Percentiles rank a stretch among this genome's conserved stretches.
Evolutionary conservation across 169 alveolate genomes (phyloP).

Genomic region (Cryptosporidium ryanae): DNA sequence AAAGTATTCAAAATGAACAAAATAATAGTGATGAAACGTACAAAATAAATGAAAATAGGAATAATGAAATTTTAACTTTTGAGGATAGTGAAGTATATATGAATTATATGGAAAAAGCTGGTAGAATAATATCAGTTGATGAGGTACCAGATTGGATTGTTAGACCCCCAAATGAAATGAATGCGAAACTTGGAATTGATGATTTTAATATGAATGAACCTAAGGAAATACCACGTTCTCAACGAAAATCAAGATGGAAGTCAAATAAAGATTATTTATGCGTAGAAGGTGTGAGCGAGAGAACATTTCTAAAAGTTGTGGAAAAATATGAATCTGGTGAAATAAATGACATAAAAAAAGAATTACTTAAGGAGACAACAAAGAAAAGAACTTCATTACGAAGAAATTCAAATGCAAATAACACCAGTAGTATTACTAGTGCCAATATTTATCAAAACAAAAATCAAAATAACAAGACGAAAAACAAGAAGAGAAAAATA

Average conservation of each 20-base stretch:
- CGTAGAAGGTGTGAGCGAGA: slow-evolving; percentile 66
- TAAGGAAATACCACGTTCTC: slow-evolving; percentile 24
- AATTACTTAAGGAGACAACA: slow-evolving; percentile 25
- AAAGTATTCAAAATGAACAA: not conserved
- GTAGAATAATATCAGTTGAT: slow-evolving; percentile 41
- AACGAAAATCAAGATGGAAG: slow-evolving; percentile 62
- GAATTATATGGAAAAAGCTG: slow-evolving; percentile 38
- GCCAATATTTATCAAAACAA: not conserved
- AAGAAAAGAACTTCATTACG: slow-evolving; percentile 36
- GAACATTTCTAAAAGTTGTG: slow-evolving; percentile 47
- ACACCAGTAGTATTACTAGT: not conserved
- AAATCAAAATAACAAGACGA: not conserved
- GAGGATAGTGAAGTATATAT: slow-evolving; percentile 41
- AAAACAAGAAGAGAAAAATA: slow-evolving; percentile 3
- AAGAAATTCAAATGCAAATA: not conserved
- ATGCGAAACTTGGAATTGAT: slow-evolving; percentile 61
- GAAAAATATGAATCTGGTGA: slow-evolving; percentile 61
- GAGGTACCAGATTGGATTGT: slow-evolving; percentile 73
- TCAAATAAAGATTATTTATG: slow-evolving; percentile 51
- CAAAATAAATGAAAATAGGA: not conserved
- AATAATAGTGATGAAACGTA: slow-evolving; percentile 1
- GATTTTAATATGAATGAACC: slow-evolving; percentile 3
- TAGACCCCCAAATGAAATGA: slow-evolving; percentile 64
- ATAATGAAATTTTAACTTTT: not conserved
- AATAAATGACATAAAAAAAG: slow-evolving; percentile 30